Base-by-base conservation (phyloP, 2,329 filamentous ascomycete species). In the Sclerotinia glacialis region DNA sequence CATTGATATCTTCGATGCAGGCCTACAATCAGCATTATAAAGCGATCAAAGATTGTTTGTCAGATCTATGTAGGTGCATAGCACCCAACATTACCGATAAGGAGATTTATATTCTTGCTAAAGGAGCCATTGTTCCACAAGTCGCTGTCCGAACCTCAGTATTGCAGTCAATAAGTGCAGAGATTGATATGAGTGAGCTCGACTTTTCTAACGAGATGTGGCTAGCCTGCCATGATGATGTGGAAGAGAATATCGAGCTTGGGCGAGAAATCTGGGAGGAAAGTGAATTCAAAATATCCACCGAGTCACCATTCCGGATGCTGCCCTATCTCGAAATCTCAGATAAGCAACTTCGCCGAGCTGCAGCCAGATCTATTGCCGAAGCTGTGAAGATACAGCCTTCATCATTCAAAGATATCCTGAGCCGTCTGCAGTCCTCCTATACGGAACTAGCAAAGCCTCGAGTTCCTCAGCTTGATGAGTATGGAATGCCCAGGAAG, bases 241-340 rank as follows among this genome's bases (percentile, higher is more conserved):
- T 92, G 26, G 86, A 90, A 53, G 93, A 98, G 76, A 98, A 98
- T 73, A 85, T 84, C 11, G 91, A 93, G 55, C 82, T 96, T 64
- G 94, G 91, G 8, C 85, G 83, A 62, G 91, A 94, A 16, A 97
- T 99, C 46, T 99, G 95, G 95, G 92, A 96, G 74, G 95, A 97
- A 74, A 96, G 94, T 75, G 89, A 86, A 9, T 89, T 98, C 68
- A 80, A 89, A 68, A 80, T 94, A 16, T 84, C 86, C 1, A 80
- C 85, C 26, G 83, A 89, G 8, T 85, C 91, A 11, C 86, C 91
- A 9, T 77, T 82, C 67, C 85, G 83, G 72, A 88, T 93, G 74
- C 79, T 96, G 59, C 87, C 88, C 0, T 98, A 96, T 75, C 81
- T 98, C 14, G 86, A 92, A 71, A 91, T 87, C 71, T 85, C 87